Percentiles rank a stretch among this genome's conserved stretches.
phyloP scores from a whole-genome alignment of 2,329 filamentous ascomycete genomes.

The Aspergillus hortae region DNA sequence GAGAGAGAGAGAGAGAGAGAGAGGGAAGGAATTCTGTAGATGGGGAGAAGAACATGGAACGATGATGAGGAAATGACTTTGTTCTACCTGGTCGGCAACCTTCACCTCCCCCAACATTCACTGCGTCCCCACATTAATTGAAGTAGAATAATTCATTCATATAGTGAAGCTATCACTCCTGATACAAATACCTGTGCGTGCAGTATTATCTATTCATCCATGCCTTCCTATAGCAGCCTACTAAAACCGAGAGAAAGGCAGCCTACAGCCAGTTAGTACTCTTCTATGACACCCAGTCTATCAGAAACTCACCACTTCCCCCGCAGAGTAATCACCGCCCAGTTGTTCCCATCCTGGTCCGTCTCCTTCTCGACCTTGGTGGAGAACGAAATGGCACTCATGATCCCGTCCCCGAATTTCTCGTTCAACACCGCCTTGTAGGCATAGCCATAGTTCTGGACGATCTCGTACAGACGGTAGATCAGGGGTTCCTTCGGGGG shows the following conservation, averaged over 20 bases:
- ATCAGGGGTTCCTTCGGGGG: slow-evolving; percentile 81
- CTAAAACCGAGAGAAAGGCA: slow-evolving; percentile 37
- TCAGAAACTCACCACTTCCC: slow-evolving; percentile 69
- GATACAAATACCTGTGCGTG: no score
- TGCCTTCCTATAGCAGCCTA: no score
- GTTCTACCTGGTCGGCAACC: no score
- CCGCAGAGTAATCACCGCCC: slow-evolving; percentile 79
- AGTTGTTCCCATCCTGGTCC: slow-evolving; percentile 73
- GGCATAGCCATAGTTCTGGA: slow-evolving; percentile 95
- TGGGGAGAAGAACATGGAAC: not conserved
- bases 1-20: no score
- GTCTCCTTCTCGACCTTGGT: slow-evolving; percentile 93
- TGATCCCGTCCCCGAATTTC: slow-evolving; percentile 92
- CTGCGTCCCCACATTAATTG: no score
- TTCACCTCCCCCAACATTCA: no score
- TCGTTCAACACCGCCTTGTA: slow-evolving; percentile 95
- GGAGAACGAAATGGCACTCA: slow-evolving; percentile 90
- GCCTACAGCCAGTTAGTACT: slow-evolving; percentile 22
- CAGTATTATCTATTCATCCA: no score
- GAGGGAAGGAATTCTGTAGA: no score
- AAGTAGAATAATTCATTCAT: not conserved
- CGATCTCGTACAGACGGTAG: slow-evolving; percentile 87
- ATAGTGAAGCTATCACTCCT: no score
- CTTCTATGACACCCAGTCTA: not conserved
- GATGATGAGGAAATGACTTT: not conserved